Percentiles rank a stretch among this genome's conserved stretches.
These are phyloP conservation scores for Ascochyta fabae DNA, from an alignment of 2,329 filamentous ascomycete genomes.

Conservation along the genomic window DNA sequence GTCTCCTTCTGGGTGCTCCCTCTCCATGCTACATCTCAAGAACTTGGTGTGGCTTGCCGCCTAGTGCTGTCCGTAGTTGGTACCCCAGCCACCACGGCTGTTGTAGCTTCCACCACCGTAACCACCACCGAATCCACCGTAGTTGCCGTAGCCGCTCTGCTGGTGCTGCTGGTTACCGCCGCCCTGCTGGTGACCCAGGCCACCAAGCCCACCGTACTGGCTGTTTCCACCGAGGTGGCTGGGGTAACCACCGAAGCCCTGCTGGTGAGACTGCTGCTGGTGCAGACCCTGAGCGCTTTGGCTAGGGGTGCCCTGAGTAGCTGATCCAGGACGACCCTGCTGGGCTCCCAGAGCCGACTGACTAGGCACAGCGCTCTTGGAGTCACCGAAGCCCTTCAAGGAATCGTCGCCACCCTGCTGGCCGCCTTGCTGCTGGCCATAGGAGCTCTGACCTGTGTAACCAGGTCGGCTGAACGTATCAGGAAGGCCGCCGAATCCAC, in stretches of 20 bases:
- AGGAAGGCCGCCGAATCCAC: conserved; percentile 60
- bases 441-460: conserved; percentile 59
- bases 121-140: conserved; percentile 51
- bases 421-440: conserved; percentile 58
- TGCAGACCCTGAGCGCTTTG: conserved; percentile 61
- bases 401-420: conserved; percentile 61
- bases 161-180: conserved; percentile 50
- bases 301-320: conserved; percentile 63
- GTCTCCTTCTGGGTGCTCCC: conserved; percentile 1
- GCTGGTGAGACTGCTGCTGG: conserved; percentile 63
- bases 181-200: conserved; percentile 57
- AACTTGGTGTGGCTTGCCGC: not conserved
- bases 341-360: conserved; percentile 64
- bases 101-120: conserved; percentile 49
- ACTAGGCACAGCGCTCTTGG: conserved; percentile 64
- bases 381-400: conserved; percentile 64
- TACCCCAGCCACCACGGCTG: conserved; percentile 57
- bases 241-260: conserved; percentile 64
- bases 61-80: conserved; percentile 54
- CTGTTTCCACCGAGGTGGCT: conserved; percentile 55
- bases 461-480: conserved; percentile 67
- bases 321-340: conserved; percentile 68
- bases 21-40: conserved; percentile 6
- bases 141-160: conserved; percentile 52
- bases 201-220: conserved; percentile 62